Base-by-base conservation (phyloP, 2,329 filamentous ascomycete genomes). In the Ascocoryne sarcoides region DNA sequence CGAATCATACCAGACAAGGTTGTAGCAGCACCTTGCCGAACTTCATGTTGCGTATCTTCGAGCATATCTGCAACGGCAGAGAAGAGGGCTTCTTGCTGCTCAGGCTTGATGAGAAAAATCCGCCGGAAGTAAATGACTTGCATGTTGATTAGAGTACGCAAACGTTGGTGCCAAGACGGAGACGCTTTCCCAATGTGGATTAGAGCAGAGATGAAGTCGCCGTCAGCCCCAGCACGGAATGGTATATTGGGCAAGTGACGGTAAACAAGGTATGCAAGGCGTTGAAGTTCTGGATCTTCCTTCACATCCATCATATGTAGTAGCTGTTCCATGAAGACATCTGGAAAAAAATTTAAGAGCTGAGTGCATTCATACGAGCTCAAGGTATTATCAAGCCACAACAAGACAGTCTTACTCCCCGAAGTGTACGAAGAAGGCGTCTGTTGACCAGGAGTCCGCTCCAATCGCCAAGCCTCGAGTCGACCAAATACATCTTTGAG, bases 281-380 rank as follows among this genome's bases (percentile, higher is more conserved):
- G 82, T 70, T 95, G 93, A 2, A 98, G 73, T 62, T 98, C 93
- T 0, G 87, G 88, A 55, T 98, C 92, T 62, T 98, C 92, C 62
- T 96, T 96, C 60, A 98, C 87, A 58, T 98, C 92, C 90, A 98
- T 98, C 92, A 98, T 98, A 68, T 98, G 89, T 38, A 98, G 68
- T 10, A 98, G 75, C 60, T 95, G 85, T 54, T 92, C 85, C 61
- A 94, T 92, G 57, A 96, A 90, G 0, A 83, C 72, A 26, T 84
- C 75, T 0, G 88, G 84, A 68, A 98, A 96, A 73, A 95, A 96
- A 3, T 82, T 79, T 14, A 93, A 78, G 10, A 98, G 75, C 58
- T 92, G 83, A 0, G 79, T 94, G 63, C 92, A 98, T 60, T 96
- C 92, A 48, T 93, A 84, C 0, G 87, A 94, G 2, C 85, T 87